phyloP scores from a whole-genome alignment of 2,329 filamentous ascomycete genomes.

The Pseudogymnoascus sp. region DNA sequence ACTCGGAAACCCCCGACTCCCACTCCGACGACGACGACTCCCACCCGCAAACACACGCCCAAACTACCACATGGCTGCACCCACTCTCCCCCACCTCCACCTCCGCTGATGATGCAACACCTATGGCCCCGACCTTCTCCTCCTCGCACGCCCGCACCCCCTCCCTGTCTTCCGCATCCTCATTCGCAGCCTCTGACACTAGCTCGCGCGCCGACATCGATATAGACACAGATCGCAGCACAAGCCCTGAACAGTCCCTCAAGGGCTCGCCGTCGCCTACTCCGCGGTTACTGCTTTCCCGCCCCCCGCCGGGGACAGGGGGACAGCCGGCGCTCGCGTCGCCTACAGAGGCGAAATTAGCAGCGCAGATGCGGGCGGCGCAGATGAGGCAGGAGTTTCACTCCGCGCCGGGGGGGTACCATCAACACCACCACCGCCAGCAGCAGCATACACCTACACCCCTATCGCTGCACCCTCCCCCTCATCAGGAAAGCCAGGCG shows the following conservation, averaged over 20 bases:
- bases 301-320: background rate
- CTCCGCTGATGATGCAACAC: background rate
- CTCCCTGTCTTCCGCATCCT: background rate
- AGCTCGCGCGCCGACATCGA: constrained; percentile 15
- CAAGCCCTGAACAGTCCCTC: constrained; percentile 35
- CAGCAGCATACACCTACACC: background rate
- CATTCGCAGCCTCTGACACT: background rate
- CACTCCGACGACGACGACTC: background rate
- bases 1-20: background rate
- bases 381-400: constrained; percentile 23
- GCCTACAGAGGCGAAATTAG: constrained; percentile 23
- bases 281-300: background rate
- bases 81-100: background rate
- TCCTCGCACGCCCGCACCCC: background rate
- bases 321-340: constrained; percentile 12
- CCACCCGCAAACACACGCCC: background rate
- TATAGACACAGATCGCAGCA: constrained; percentile 37
- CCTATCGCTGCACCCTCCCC: constrained; percentile 31
- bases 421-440: constrained; percentile 11
- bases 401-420: constrained; percentile 20
- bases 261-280: constrained; percentile 23
- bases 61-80: background rate
- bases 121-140: background rate
- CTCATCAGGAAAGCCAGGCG: constrained; percentile 28
- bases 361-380: constrained; percentile 24